Evolutionary conservation across 2,329 filamentous ascomycete genomes (phyloP).

Genomic region (Mollisiaceae sp.): DNA sequence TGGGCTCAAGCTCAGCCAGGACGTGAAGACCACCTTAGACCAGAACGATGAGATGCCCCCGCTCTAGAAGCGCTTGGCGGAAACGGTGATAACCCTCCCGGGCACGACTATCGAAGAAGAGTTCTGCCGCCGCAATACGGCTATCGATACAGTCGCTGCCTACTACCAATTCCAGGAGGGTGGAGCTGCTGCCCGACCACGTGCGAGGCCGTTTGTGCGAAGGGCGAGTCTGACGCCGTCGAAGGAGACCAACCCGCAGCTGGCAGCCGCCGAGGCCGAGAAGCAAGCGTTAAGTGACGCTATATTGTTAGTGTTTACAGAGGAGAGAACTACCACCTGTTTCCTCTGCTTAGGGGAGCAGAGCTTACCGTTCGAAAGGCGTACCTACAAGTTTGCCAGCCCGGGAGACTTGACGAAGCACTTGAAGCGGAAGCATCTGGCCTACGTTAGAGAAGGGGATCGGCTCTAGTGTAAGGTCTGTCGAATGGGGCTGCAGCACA

Average conservation of each 20-base stretch:
- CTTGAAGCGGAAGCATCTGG: constrained; percentile 33
- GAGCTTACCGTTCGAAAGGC: constrained; percentile 29
- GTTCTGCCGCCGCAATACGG: constrained; percentile 32
- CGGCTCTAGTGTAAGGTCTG: constrained; percentile 29
- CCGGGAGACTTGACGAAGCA: constrained; percentile 33
- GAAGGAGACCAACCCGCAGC: constrained; percentile 28
- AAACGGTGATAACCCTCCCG: constrained; percentile 38
- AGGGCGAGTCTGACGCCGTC: constrained; percentile 22
- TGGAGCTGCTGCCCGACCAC: constrained; percentile 26
- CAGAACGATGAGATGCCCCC: constrained; percentile 31
- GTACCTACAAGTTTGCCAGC: constrained; percentile 29
- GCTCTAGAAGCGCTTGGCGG: constrained; percentile 36
- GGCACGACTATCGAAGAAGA: constrained; percentile 30
- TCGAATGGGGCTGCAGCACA: constrained; percentile 31
- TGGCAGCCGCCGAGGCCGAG: constrained; percentile 29
- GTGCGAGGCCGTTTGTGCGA: constrained; percentile 22
- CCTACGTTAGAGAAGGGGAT: constrained; percentile 31
- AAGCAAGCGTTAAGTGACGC: constrained; percentile 32
- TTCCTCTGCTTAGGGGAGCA: constrained; percentile 32
- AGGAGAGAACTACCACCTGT: constrained; percentile 31
- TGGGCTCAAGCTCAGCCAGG: constrained; percentile 20
- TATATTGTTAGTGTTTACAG: constrained; percentile 32
- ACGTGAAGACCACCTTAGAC: constrained; percentile 18
- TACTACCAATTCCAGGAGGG: constrained; percentile 34
- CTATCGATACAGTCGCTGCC: constrained; percentile 39